These are phyloP conservation scores for Talaromyces sp. DNA, from an alignment of 2,329 filamentous ascomycete genomes.

Conservation along the genomic window DNA sequence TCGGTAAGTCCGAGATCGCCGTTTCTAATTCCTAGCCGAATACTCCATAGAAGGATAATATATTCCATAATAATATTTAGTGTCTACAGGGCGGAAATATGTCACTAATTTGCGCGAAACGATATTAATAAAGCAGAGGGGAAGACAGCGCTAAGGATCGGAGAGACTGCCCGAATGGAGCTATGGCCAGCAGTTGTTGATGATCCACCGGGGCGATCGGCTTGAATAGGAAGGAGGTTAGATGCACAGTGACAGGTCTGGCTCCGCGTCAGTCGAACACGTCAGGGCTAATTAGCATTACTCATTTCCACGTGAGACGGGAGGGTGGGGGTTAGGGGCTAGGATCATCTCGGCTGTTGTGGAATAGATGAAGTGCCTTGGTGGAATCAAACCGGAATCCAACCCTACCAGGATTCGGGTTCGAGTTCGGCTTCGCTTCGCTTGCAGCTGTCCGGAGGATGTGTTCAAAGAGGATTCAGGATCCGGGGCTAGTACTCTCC, in stretches of 20 bases:
- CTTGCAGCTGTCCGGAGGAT: not conserved
- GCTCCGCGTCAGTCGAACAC: slow-evolving; percentile 11
- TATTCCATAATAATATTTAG: too few relatives aligned
- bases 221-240: slow-evolving; percentile 28
- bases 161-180: slow-evolving; percentile 26
- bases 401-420: too few relatives aligned
- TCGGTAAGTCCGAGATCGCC: too few relatives aligned
- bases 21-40: not conserved
- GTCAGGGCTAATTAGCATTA: slow-evolving; percentile 5
- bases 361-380: not conserved
- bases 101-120: too few relatives aligned
- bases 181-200: slow-evolving; percentile 34
- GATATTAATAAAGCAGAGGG: too few relatives aligned
- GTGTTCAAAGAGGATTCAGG: not conserved
- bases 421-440: not conserved
- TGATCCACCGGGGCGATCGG: slow-evolving; percentile 23
- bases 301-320: slow-evolving; percentile 13
- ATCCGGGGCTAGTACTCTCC: slow-evolving; percentile 9
- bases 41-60: too few relatives aligned
- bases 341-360: not conserved
- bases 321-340: not conserved
- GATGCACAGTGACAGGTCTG: slow-evolving; percentile 10
- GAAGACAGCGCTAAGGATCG: slow-evolving; percentile 8
- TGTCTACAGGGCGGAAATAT: too few relatives aligned
- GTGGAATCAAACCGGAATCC: too few relatives aligned